Conservation (phyloP, 495 filamentous ascomycete genomes). For the Acidiella bohemica region DNA sequence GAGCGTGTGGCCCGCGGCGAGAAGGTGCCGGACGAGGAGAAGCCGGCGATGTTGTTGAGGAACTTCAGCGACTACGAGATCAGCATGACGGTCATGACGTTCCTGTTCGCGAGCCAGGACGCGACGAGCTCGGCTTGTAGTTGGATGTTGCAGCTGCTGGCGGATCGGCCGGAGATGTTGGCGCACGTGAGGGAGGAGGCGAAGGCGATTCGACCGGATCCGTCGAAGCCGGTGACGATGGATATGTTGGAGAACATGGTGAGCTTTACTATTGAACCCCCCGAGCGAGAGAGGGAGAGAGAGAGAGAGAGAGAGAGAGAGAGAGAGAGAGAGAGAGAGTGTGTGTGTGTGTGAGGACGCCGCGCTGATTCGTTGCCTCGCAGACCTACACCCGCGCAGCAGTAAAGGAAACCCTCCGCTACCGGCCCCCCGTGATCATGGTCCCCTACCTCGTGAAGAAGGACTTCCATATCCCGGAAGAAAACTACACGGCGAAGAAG, state of each 20-base stretch:
- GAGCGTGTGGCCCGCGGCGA: conserved; percentile 57
- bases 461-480: conserved; percentile 74
- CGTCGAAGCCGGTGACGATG: conserved; percentile 54
- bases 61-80: conserved; percentile 89
- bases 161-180: conserved; percentile 81
- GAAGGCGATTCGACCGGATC: conserved; percentile 57
- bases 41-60: conserved; percentile 68
- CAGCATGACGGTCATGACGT: conserved; percentile 88
- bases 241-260: conserved; percentile 74
- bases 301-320: no score
- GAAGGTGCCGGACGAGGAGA: conserved; percentile 53
- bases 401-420: conserved; percentile 85
- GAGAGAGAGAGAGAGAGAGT: no score
- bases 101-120: conserved; percentile 96
- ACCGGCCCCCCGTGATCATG: conserved; percentile 96
- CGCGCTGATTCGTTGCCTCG: conserved; percentile 1
- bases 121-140: conserved; percentile 85
- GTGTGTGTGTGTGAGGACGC: no score
- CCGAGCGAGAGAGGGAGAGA: no score
- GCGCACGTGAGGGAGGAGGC: conserved; percentile 91
- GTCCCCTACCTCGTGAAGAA: conserved; percentile 94
- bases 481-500: conserved; percentile 75
- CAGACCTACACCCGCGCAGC: conserved; percentile 72
- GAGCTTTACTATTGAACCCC: not conserved
- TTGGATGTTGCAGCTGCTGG: conserved; percentile 91